A percentile compares a stretch with the other conserved stretches of the same genome.
These are phyloP conservation scores for Vigna nakashimae DNA, from an alignment of 306 rosid genomes.

Conservation along the genomic window DNA sequence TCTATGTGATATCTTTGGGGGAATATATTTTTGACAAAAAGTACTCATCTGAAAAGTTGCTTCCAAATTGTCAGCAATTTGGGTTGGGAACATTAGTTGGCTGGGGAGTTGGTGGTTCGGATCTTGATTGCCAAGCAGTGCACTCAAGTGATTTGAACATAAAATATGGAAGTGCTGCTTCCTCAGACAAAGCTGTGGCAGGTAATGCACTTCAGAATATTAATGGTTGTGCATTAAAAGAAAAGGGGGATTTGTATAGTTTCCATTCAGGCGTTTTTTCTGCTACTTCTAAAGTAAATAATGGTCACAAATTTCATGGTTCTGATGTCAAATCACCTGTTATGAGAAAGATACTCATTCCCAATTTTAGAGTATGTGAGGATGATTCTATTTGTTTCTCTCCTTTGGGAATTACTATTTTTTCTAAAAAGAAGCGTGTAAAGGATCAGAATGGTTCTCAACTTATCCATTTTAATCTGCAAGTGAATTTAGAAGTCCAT, in stretches of 20 bases:
- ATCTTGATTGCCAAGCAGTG: conserved; percentile 66
- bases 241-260: conserved; percentile 48
- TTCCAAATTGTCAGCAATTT: conserved; percentile 61
- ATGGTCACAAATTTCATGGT: conserved; percentile 50
- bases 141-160: conserved; percentile 44
- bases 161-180: conserved; percentile 44
- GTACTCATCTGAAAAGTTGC: conserved; percentile 58
- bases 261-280: conserved; percentile 64
- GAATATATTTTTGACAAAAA: conserved; percentile 53
- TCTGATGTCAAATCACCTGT: conserved; percentile 56
- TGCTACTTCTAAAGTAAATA: conserved; percentile 51
- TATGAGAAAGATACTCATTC: conserved; percentile 74
- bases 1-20: conserved; percentile 62
- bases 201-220: conserved; percentile 47
- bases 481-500: conserved; percentile 52
- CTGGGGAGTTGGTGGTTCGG: conserved; percentile 86
- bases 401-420: conserved; percentile 82
- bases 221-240: conserved; percentile 46
- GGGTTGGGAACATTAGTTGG: conserved; percentile 74
- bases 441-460: conserved; percentile 56
- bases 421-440: conserved; percentile 54
- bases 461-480: conserved; percentile 75
- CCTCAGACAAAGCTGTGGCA: conserved; percentile 46
- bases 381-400: conserved; percentile 77
- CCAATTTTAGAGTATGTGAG: conserved; percentile 58